A percentile compares a stretch with the other conserved stretches of the same genome.
These are phyloP conservation scores for Arxiozyma slooffiae DNA, from an alignment of 1,139 yeast genomes.

Conservation along the genomic window DNA sequence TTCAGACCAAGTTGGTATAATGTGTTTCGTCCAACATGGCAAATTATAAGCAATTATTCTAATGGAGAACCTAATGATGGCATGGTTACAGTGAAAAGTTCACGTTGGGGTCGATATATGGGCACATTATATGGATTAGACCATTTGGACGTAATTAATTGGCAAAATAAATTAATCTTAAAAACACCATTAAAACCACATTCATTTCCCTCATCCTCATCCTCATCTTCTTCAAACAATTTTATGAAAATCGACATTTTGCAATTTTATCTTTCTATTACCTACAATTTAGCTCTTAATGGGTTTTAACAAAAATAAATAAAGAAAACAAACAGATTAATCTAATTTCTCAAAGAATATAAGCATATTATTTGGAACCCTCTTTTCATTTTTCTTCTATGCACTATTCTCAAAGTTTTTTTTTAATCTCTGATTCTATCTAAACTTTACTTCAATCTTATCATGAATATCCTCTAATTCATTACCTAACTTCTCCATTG, in stretches of 20 bases:
- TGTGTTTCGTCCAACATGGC: slow-evolving; percentile 56
- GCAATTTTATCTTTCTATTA: slow-evolving; percentile 65
- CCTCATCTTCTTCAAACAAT: not conserved
- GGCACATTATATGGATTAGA: slow-evolving; percentile 76
- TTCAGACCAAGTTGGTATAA: slow-evolving; percentile 56
- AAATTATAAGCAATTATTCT: slow-evolving; percentile 38
- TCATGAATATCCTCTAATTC: slow-evolving; percentile 24
- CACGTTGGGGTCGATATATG: slow-evolving; percentile 74
- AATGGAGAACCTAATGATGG: slow-evolving; percentile 67
- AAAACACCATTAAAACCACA: slow-evolving; percentile 14
- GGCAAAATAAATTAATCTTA: slow-evolving; percentile 47
- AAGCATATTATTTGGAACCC: no score
- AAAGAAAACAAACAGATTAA: no score
- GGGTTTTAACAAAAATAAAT: slow-evolving; percentile 39
- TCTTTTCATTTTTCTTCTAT: not conserved
- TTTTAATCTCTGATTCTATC: slow-evolving; percentile 12
- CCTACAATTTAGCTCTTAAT: slow-evolving; percentile 54
- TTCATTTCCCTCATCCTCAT: not conserved
- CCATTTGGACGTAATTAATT: slow-evolving; percentile 76
- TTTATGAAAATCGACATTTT: slow-evolving; percentile 44
- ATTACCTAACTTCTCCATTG: slow-evolving; percentile 17
- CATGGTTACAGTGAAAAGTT: slow-evolving; percentile 64
- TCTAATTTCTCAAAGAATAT: not conserved
- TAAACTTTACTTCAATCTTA: slow-evolving; percentile 20
- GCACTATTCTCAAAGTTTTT: not conserved